phyloP scores from a whole-genome alignment of 208 protist genomes.

The Phytomonas francai region DNA sequence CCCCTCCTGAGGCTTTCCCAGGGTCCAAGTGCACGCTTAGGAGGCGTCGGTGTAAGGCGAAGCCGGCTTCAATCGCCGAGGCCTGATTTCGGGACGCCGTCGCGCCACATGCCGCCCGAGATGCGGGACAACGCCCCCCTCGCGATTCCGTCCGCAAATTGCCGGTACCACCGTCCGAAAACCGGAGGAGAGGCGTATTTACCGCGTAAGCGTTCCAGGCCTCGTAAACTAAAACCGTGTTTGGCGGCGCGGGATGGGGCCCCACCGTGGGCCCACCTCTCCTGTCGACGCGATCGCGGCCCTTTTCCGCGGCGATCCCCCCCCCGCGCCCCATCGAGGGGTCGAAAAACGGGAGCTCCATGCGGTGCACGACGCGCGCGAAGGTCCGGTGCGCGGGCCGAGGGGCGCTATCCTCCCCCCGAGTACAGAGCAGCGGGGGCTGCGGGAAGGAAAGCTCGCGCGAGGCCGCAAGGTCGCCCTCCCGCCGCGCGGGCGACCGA shows the following conservation, averaged over 20 bases:
- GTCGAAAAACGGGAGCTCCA: background rate
- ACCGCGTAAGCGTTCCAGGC: background rate
- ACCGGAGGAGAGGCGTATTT: background rate
- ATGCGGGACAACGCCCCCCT: background rate
- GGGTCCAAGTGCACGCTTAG: background rate
- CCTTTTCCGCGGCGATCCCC: background rate
- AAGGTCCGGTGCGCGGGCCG: background rate
- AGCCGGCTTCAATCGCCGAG: background rate
- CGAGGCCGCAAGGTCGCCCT: background rate
- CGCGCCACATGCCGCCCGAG: background rate
- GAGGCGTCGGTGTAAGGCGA: background rate
- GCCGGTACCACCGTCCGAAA: background rate
- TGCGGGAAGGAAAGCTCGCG: background rate
- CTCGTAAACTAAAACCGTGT: background rate
- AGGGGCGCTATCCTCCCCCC: background rate
- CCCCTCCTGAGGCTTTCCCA: background rate
- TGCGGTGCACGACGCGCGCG: background rate
- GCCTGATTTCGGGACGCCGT: background rate
- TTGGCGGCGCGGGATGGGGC: background rate
- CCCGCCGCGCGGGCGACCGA: too few species aligned
- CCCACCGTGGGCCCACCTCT: background rate
- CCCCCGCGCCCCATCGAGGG: background rate
- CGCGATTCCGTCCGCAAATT: background rate
- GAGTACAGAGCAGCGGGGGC: background rate
- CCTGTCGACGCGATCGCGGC: background rate